Percentiles rank a stretch among this genome's conserved stretches.
These are phyloP conservation scores for Phytophthora capsici DNA, from an alignment of 352 stramenopile species.

Conservation along the genomic window DNA sequence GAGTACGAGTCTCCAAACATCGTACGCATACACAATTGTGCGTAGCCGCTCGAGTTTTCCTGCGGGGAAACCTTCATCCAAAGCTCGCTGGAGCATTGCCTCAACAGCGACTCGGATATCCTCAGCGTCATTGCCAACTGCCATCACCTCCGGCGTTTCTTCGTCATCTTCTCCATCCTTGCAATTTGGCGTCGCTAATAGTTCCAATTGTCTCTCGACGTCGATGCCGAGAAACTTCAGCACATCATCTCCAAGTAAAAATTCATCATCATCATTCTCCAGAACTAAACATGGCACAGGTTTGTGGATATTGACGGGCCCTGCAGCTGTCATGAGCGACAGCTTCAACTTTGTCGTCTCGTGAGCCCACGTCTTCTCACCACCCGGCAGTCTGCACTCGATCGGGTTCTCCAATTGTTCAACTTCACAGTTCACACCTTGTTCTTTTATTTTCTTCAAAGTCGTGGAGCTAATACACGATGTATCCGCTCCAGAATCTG, in stretches of 20 bases:
- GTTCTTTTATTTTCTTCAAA: conserved; percentile 6
- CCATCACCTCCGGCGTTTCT: background rate
- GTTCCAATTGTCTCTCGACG: conserved; percentile 12
- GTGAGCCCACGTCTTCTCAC: conserved; percentile 1
- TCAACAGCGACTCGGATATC: conserved; percentile 5
- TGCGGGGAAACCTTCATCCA: conserved; percentile 11
- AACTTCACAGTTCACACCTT: conserved; percentile 4
- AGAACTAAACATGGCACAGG: conserved; percentile 16
- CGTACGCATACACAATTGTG: conserved; percentile 6
- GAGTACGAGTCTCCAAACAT: conserved; percentile 13
- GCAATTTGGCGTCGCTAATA: conserved; percentile 3
- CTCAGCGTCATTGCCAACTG: background rate
- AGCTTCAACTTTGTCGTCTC: conserved; percentile 1
- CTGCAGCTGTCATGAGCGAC: conserved; percentile 10
- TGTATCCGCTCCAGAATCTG: conserved; percentile 16
- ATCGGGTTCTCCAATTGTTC: background rate
- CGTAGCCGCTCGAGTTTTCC: conserved; percentile 12
- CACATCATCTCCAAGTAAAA: conserved; percentile 22
- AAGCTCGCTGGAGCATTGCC: conserved; percentile 5
- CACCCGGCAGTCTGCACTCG: conserved; percentile 16
- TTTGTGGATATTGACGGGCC: conserved; percentile 13
- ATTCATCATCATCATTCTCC: conserved; percentile 9
- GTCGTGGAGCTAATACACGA: conserved; percentile 25
- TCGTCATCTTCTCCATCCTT: conserved; percentile 17
- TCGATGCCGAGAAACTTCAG: conserved; percentile 16